These are phyloP conservation scores for Nemophila menziesii DNA, from an alignment of 257 asterid species.

Conservation along the genomic window DNA sequence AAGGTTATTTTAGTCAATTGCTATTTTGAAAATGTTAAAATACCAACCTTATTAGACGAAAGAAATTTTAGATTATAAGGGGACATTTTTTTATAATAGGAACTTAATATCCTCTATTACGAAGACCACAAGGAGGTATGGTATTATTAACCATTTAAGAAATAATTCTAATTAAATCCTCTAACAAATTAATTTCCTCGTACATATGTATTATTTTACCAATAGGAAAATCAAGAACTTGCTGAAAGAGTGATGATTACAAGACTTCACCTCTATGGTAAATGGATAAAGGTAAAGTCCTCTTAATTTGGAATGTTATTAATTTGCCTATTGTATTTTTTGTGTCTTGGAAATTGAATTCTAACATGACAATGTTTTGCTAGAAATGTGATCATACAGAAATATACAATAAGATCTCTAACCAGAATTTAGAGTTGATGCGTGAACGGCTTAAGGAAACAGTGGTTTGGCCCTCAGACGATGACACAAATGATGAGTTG, in stretches of 20 bases:
- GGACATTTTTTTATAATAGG: too few relatives aligned
- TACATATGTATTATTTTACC: too few relatives aligned
- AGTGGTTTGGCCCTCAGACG: slow-evolving; percentile 50
- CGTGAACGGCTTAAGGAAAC: slow-evolving; percentile 56
- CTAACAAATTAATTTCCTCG: too few relatives aligned
- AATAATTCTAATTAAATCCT: too few relatives aligned
- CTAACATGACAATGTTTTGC: not conserved
- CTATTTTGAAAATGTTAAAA: too few relatives aligned
- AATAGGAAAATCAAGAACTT: slow-evolving; percentile 64
- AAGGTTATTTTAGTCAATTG: too few relatives aligned
- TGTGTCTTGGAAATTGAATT: not conserved
- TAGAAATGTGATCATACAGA: slow-evolving; percentile 48
- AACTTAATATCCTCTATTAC: too few relatives aligned
- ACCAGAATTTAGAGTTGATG: slow-evolving; percentile 54
- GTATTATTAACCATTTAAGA: too few relatives aligned
- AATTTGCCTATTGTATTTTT: not conserved
- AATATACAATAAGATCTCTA: slow-evolving; percentile 43
- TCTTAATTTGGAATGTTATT: not conserved
- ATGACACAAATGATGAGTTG: slow-evolving; percentile 16
- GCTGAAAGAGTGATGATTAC: slow-evolving; percentile 78
- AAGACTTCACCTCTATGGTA: slow-evolving; percentile 46
- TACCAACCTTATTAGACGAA: too few relatives aligned
- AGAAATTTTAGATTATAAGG: too few relatives aligned
- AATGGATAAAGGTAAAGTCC: slow-evolving; percentile 57
- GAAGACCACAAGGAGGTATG: too few relatives aligned